Conservation (phyloP, 2,329 filamentous ascomycete species). For the Pyrenophora tritici-repentis region DNA sequence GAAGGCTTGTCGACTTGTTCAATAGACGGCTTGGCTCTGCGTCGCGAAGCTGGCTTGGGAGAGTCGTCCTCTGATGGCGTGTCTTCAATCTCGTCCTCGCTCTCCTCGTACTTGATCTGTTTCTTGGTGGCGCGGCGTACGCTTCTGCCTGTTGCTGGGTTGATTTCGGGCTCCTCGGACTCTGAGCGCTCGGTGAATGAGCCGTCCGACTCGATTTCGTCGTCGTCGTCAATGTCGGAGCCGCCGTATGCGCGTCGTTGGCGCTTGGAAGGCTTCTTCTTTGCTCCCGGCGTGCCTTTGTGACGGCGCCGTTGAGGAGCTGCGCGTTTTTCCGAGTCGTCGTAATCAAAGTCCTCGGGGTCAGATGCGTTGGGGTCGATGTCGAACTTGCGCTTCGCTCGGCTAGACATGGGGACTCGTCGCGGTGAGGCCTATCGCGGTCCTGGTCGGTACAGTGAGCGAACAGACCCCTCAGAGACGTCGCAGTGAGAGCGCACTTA, state of each 20-base stretch:
- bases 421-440: constrained; percentile 29
- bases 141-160: constrained; percentile 60
- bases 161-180: constrained; percentile 57
- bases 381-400: constrained; percentile 48
- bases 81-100: constrained; percentile 52
- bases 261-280: constrained; percentile 41
- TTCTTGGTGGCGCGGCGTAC: constrained; percentile 62
- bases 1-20: constrained; percentile 37
- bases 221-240: constrained; percentile 51
- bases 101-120: constrained; percentile 61
- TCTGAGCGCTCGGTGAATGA: constrained; percentile 47
- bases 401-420: constrained; percentile 42
- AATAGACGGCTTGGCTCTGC: constrained; percentile 33
- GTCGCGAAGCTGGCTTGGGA: constrained; percentile 21
- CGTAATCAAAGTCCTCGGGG: constrained; percentile 47
- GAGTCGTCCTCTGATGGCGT: constrained; percentile 43
- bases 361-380: constrained; percentile 49
- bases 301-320: constrained; percentile 40
- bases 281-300: constrained; percentile 31
- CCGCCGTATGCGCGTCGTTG: constrained; percentile 41
- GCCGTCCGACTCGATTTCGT: constrained; percentile 55
- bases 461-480: constrained; percentile 11
- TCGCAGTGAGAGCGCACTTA: constrained; percentile 25
- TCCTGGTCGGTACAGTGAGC: constrained; percentile 27
- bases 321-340: constrained; percentile 35